Evolutionary conservation across 352 stramenopile genomes (phyloP).

Genomic region (Globisporangium solare): DNA sequence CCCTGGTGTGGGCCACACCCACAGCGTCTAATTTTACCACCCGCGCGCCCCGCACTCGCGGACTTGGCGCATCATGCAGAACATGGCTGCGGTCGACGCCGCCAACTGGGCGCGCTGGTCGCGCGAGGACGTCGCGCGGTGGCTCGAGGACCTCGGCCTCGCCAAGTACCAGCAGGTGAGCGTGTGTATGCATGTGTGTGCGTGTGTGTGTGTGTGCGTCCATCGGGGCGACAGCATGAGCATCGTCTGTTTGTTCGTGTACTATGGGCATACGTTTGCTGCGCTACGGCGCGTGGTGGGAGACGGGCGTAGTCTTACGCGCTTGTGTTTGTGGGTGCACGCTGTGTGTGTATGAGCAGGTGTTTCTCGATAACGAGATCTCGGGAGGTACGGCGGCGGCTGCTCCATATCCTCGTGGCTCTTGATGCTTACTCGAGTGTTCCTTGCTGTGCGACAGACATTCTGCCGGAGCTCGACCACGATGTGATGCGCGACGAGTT

Average conservation of each 20-base stretch:
- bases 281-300: too few species aligned
- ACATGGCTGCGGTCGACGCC: slow-evolving; percentile 7
- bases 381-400: slow-evolving; percentile 23
- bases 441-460: slow-evolving; percentile 18
- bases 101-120: slow-evolving; percentile 12
- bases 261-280: too few species aligned
- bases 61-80: slow-evolving; percentile 8
- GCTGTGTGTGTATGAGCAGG: slow-evolving; percentile 10
- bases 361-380: slow-evolving; percentile 56
- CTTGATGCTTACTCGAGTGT: too few species aligned
- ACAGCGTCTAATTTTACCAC: too few species aligned
- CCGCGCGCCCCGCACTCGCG: not conserved
- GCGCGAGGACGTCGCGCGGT: slow-evolving; percentile 17
- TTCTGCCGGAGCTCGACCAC: slow-evolving; percentile 56
- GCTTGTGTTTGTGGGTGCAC: not conserved
- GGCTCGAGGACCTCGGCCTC: slow-evolving; percentile 15
- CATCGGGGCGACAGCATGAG: not conserved
- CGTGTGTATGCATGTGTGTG: not conserved
- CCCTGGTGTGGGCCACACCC: too few species aligned
- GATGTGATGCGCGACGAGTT: slow-evolving; percentile 63
- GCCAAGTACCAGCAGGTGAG: slow-evolving; percentile 18
- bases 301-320: too few species aligned
- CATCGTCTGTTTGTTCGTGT: too few species aligned
- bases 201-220: not conserved
- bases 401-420: too few species aligned